Evolutionary conservation across 78 protist genomes (phyloP).

Genomic region (Chrysochromulina tobinii): DNA sequence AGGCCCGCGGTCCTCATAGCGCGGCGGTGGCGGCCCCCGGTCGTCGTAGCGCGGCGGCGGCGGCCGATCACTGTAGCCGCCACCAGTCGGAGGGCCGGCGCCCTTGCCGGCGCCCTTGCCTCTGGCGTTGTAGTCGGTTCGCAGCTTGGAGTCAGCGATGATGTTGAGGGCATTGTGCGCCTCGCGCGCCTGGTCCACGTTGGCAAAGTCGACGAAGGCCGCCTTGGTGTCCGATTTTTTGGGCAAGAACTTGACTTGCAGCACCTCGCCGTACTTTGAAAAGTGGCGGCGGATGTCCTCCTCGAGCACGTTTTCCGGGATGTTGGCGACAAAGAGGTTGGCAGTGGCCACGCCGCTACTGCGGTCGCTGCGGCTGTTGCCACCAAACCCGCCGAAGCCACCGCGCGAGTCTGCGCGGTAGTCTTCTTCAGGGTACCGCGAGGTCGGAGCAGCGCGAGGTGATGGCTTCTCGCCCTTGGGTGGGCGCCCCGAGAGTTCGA

Average conservation of each 20-base stretch:
- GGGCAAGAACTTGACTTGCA: background rate
- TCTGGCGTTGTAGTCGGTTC: background rate
- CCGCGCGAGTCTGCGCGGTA: background rate
- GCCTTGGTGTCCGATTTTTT: background rate
- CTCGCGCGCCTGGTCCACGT: background rate
- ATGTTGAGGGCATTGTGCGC: background rate
- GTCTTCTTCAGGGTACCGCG: background rate
- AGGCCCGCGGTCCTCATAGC: background rate
- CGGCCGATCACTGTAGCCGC: background rate
- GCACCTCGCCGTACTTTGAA: background rate
- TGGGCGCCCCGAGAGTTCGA: too few species aligned
- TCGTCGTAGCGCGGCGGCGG: background rate
- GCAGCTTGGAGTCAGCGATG: background rate
- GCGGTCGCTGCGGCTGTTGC: background rate
- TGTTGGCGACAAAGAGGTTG: background rate
- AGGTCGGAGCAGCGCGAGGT: too few species aligned
- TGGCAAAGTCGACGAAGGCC: background rate
- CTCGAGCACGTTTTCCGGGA: background rate
- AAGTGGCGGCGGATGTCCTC: background rate
- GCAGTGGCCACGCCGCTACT: too few species aligned
- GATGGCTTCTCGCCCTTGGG: too few species aligned
- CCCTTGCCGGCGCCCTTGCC: too few species aligned
- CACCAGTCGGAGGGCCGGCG: background rate
- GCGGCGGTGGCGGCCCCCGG: background rate
- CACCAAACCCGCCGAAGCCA: background rate